Percentiles rank a stretch among this genome's conserved stretches.
Evolutionary conservation across 2,329 filamentous ascomycete genomes (phyloP).

Genomic region (Pezicula neosporulosa): DNA sequence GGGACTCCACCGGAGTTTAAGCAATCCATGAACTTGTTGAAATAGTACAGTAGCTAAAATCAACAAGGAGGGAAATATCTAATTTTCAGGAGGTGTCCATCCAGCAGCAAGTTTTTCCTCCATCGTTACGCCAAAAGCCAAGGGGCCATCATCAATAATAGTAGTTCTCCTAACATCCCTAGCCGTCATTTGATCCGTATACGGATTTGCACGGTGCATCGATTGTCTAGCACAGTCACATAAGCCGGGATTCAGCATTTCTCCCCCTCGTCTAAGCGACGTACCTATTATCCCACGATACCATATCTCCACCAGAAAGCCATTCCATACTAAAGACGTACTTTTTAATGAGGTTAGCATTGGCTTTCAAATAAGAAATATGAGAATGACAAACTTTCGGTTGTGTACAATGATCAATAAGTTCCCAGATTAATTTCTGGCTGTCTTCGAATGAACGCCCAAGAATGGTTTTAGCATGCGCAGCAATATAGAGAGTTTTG

Average conservation of each 20-base stretch:
- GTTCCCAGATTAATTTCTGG: conserved; percentile 24
- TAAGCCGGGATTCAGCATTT: not conserved
- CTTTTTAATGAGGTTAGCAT: conserved; percentile 5
- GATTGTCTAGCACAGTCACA: conserved; percentile 3
- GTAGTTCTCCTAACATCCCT: conserved; percentile 25
- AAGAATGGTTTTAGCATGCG: conserved; percentile 22
- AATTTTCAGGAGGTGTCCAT: not conserved
- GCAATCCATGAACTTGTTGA: not conserved
- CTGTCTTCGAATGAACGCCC: conserved; percentile 19
- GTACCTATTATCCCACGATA: conserved; percentile 29
- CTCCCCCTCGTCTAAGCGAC: not conserved
- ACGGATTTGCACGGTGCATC: conserved; percentile 26
- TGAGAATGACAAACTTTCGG: not conserved
- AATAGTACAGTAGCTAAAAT: not conserved
- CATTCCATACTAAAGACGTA: conserved; percentile 26
- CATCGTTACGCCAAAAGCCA: conserved; percentile 24
- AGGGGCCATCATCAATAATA: conserved; percentile 23
- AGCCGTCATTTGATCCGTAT: conserved; percentile 20
- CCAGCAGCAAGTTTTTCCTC: conserved; percentile 27
- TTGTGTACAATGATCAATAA: conserved; percentile 24
- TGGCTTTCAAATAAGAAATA: not conserved
- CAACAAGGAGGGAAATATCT: no score
- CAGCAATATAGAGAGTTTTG: conserved; percentile 23
- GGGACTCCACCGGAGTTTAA: no score
- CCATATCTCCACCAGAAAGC: conserved; percentile 22